A percentile compares a stretch with the other conserved stretches of the same genome.
These are phyloP conservation scores for Saccharomycopsis crataegensis DNA, from an alignment of 1,139 yeast genomes.

Conservation along the genomic window DNA sequence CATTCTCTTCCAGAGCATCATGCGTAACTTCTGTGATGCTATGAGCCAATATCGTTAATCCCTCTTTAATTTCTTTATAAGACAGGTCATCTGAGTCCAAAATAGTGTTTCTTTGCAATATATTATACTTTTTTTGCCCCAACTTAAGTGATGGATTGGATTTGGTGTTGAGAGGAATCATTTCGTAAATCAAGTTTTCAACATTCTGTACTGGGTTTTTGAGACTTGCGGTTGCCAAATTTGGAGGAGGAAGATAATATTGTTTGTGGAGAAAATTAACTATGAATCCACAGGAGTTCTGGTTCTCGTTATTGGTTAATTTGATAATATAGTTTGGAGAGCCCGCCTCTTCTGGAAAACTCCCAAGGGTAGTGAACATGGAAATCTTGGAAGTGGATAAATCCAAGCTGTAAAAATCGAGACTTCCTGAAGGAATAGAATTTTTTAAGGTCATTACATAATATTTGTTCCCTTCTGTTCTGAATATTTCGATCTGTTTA, in stretches of 20 bases:
- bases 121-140: too few species aligned
- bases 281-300: not conserved
- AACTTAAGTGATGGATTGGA: too few species aligned
- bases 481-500: not conserved
- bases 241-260: not conserved
- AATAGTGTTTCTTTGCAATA: too few species aligned
- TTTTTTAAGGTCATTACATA: not conserved
- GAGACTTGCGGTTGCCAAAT: not conserved
- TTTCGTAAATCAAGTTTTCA: too few species aligned
- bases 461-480: not conserved
- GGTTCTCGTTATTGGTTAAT: not conserved
- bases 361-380: not conserved
- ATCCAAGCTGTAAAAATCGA: not conserved
- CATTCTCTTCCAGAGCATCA: too few species aligned
- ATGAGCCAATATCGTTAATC: too few species aligned
- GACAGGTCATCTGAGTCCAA: too few species aligned
- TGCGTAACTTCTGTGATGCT: too few species aligned
- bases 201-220: not conserved
- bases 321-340: slow-evolving; percentile 1
- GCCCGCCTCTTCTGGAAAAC: not conserved
- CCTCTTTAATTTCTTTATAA: too few species aligned
- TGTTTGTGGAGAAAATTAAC: not conserved
- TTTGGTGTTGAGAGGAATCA: too few species aligned
- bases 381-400: not conserved
- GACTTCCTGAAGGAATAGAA: not conserved